phyloP scores from a whole-genome alignment of 75 land plant genomes.

The Selaginella moellendorffii region DNA sequence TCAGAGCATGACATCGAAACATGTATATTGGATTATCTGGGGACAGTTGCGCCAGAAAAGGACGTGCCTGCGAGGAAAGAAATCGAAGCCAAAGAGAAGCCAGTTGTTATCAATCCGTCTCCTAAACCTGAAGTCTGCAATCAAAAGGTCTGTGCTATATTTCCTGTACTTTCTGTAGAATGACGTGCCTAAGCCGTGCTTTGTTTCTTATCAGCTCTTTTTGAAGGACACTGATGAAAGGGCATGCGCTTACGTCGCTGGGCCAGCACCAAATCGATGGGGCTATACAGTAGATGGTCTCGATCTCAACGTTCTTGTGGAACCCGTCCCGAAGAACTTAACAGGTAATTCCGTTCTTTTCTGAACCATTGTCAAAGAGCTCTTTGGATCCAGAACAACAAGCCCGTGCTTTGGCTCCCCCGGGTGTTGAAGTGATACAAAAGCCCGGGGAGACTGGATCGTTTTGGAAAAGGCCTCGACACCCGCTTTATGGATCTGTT shows the following conservation, averaged over 20 bases:
- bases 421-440: conserved; percentile 20
- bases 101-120: conserved; percentile 38
- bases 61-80: conserved; percentile 9
- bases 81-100: conserved; percentile 13
- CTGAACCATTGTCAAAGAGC: too few relatives aligned
- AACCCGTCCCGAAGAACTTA: conserved; percentile 22
- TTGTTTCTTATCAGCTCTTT: conserved; percentile 41
- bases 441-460: conserved; percentile 15
- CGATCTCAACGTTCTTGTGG: conserved; percentile 36
- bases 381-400: too few relatives aligned
- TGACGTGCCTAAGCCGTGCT: not conserved
- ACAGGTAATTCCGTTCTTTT: conserved; percentile 23
- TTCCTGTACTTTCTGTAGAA: not conserved
- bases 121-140: conserved; percentile 53
- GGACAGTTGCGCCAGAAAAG: conserved; percentile 48
- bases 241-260: conserved; percentile 98
- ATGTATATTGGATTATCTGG: conserved; percentile 88
- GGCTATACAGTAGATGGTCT: conserved; percentile 72
- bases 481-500: conserved; percentile 90
- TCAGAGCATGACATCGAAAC: conserved; percentile 80
- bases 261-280: conserved; percentile 97
- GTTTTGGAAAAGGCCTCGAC: conserved; percentile 37
- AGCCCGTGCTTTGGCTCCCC: conserved; percentile 21
- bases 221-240: conserved; percentile 98
- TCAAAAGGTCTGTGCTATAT: conserved; percentile 46